Percentiles rank a stretch among this genome's conserved stretches.
These are phyloP conservation scores for Abrus pulchellus DNA, from an alignment of 306 rosid species.

Conservation along the genomic window DNA sequence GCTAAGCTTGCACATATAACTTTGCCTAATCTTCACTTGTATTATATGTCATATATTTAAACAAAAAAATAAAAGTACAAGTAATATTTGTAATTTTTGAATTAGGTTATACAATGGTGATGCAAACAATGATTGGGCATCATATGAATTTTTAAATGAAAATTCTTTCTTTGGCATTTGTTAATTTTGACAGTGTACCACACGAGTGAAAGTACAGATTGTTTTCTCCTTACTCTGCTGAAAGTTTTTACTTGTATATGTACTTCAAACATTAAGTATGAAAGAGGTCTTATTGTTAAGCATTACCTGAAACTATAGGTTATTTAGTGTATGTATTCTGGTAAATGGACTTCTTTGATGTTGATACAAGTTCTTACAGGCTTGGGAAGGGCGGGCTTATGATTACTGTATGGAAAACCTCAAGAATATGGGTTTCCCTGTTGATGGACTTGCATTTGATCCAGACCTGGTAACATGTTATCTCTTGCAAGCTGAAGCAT, in stretches of 20 bases:
- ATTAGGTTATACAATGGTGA: not conserved
- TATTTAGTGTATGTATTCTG: conserved; percentile 1
- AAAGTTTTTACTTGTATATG: not conserved
- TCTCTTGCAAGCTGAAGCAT: conserved; percentile 33
- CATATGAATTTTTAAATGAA: not conserved
- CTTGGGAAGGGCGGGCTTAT: conserved; percentile 91
- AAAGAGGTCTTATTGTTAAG: not conserved
- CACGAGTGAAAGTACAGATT: conserved; percentile 1
- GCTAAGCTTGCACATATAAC: not conserved
- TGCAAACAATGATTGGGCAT: not conserved
- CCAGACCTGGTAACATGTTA: conserved; percentile 70
- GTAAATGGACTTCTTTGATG: conserved; percentile 18
- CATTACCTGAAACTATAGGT: not conserved
- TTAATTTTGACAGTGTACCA: not conserved
- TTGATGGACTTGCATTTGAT: conserved; percentile 79
- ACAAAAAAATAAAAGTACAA: not conserved
- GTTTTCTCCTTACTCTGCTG: not conserved
- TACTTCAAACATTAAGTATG: not conserved
- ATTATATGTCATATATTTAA: not conserved
- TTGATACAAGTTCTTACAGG: conserved; percentile 54
- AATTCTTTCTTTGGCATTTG: not conserved
- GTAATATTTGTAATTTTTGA: not conserved
- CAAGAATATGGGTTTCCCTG: conserved; percentile 78
- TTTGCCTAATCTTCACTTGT: not conserved
- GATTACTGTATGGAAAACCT: conserved; percentile 86